Evolutionary conservation across 164 flowering plant genomes (phyloP).

Genomic region (Protea cynaroides): DNA sequence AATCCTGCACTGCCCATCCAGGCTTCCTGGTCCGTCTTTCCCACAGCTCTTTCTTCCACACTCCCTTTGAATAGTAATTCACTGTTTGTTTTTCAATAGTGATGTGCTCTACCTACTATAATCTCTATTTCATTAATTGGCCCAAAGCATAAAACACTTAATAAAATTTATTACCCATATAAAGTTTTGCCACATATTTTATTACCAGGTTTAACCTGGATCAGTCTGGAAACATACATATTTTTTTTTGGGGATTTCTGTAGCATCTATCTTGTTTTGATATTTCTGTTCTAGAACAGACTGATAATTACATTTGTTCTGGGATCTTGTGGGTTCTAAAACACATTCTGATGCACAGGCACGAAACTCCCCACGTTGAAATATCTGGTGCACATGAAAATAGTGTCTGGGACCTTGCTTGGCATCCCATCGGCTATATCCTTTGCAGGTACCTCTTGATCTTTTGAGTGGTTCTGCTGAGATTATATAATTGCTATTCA

Average conservation of each 20-base stretch:
- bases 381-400: slow-evolving; percentile 83
- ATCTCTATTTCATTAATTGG: too few relatives aligned
- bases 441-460: slow-evolving; percentile 73
- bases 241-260: too few relatives aligned
- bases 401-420: slow-evolving; percentile 98
- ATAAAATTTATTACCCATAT: too few relatives aligned
- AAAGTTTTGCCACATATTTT: neutral
- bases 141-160: too few relatives aligned
- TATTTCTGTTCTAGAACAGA: neutral
- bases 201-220: neutral
- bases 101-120: too few relatives aligned
- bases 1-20: too few relatives aligned
- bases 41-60: too few relatives aligned
- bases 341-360: slow-evolving; percentile 43
- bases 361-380: slow-evolving; percentile 92
- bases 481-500: too few relatives aligned
- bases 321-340: neutral
- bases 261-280: neutral
- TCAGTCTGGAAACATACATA: neutral
- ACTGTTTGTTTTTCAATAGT: too few relatives aligned
- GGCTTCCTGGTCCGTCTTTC: too few relatives aligned
- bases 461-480: neutral
- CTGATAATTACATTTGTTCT: neutral
- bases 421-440: slow-evolving; percentile 98
- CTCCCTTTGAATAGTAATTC: too few relatives aligned